Base-by-base conservation (phyloP, 768 basidiomycete genomes). In the Pisolithus microcarpus region DNA sequence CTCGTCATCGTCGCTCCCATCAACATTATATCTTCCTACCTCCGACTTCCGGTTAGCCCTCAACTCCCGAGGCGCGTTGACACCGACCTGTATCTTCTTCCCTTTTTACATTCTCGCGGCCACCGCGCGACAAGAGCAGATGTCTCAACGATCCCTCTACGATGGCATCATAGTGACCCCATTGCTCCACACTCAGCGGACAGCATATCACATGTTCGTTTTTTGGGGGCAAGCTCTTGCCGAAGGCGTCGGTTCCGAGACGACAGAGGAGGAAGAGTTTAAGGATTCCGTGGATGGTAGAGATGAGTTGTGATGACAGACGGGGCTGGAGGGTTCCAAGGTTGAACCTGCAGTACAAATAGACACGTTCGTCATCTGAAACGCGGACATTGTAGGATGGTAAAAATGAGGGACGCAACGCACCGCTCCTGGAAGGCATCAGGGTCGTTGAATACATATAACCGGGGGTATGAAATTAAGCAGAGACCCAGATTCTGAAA, bases 181-280 rank as follows among this genome's bases (percentile, higher is more conserved):
- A 81, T 62, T 98, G 96, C 47, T 77, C 75, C 23, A 80, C 71
- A 49, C 84, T 96, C 7, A 97, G 72, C 0, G 93, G 92, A 0
- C 92, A 92, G 54, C 93, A 95, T 0, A 98, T 76, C 2, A 97
- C 81, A 59, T 98, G 98, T 67, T 93, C 91, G 65, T 93, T 93
- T 71, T 91, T 92, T 3, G 88, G 88, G 0, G 96, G 96, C 4
- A 98, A 72, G 23, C 77, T 71, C 8, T 51, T 62, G 50, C 78
- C 76, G 52, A 80, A 78, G 8, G 97, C 95, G 58, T 98, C 96
- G 5, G 73, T 82, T 67, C 98, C 97, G 51, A 97, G 75, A 10
- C 96, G 81, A 10, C 96, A 82, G 0, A 98, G 76, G 26, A 98
- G 78, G 76, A 98, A 99, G 1, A 95, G 96, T 58, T 93, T 92